Percentiles rank a stretch among this genome's conserved stretches.
These are phyloP conservation scores for Panicum virgatum DNA, from an alignment of 202 grass and related monocot genomes.

Conservation along the genomic window DNA sequence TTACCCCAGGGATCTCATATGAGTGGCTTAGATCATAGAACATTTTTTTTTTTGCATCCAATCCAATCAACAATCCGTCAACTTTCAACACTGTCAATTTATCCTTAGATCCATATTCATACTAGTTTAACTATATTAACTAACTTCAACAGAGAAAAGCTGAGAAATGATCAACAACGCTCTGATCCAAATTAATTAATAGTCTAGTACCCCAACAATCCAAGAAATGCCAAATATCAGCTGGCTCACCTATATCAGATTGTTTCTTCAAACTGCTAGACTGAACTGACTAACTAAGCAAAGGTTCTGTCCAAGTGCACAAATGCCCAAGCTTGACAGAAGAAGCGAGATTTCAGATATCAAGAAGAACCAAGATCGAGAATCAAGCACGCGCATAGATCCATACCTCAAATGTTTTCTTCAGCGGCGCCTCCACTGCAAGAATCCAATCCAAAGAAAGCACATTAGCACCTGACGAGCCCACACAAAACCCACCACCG, in stretches of 20 bases:
- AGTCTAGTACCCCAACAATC: background rate
- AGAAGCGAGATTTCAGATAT: background rate
- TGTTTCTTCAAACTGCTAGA: background rate
- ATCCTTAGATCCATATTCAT: background rate
- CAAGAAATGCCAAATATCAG: background rate
- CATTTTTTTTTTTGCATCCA: background rate
- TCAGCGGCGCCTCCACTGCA: conserved; percentile 56
- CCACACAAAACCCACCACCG: background rate
- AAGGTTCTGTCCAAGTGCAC: background rate
- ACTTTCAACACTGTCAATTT: conserved; percentile 25
- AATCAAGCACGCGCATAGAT: background rate
- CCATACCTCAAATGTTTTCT: conserved; percentile 65
- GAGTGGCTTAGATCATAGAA: conserved; percentile 25
- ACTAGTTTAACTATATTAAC: background rate
- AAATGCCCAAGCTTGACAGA: conserved; percentile 11
- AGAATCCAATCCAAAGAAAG: conserved; percentile 29
- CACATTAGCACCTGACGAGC: conserved; percentile 1
- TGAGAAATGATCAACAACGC: background rate
- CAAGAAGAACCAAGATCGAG: background rate
- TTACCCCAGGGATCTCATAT: conserved; percentile 6
- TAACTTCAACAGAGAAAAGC: background rate
- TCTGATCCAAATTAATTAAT: background rate
- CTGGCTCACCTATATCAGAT: background rate
- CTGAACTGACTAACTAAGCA: background rate
- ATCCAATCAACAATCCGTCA: conserved; percentile 13